Evolutionary conservation across 148 eudicot genomes (phyloP).

Genomic region (Heliosperma pusillum): DNA sequence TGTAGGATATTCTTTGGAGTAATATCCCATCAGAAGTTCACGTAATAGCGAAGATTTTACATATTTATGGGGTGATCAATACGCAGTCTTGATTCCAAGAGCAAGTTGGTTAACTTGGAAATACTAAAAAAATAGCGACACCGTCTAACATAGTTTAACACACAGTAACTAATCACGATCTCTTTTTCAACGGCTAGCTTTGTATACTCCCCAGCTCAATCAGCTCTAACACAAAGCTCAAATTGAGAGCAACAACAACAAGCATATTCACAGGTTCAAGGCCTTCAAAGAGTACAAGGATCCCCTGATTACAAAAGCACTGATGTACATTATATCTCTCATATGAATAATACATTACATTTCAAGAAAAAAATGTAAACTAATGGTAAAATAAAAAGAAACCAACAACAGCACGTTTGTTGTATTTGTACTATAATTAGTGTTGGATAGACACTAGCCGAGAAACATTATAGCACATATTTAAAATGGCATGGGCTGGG

Average conservation of each 20-base stretch:
- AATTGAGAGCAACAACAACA: background rate
- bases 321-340: background rate
- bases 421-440: background rate
- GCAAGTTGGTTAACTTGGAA: background rate
- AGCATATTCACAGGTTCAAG: too few species aligned
- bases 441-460: background rate
- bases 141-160: too few species aligned
- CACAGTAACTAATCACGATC: background rate
- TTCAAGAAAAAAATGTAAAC: background rate
- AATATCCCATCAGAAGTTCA: background rate
- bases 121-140: background rate
- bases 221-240: background rate
- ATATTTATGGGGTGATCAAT: background rate
- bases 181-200: background rate
- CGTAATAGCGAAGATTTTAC: background rate
- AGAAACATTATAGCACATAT: background rate
- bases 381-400: background rate
- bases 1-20: background rate
- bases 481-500: background rate
- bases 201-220: background rate
- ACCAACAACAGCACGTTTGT: background rate
- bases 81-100: background rate
- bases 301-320: background rate
- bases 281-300: background rate
- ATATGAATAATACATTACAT: background rate